phyloP scores from a whole-genome alignment of 108 stramenopile genomes.

The Fragilaria radians region DNA sequence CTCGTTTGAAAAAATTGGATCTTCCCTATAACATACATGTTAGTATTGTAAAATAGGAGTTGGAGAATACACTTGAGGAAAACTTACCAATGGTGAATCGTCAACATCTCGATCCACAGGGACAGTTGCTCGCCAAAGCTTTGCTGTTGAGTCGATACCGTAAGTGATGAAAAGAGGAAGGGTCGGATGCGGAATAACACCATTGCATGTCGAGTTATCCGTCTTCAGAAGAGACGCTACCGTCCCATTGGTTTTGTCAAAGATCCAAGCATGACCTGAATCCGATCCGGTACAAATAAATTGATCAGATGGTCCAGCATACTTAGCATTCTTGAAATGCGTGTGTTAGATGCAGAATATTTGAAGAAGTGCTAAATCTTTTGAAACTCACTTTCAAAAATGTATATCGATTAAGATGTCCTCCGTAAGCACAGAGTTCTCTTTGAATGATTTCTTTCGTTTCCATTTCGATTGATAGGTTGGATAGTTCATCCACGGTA shows the following conservation, averaged over 20 bases:
- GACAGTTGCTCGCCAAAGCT: conserved; percentile 72
- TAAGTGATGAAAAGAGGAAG: conserved; percentile 74
- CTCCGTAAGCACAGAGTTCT: conserved; percentile 61
- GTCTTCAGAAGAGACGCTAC: conserved; percentile 68
- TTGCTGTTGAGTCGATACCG: conserved; percentile 82
- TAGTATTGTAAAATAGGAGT: neutral
- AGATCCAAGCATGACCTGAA: conserved; percentile 74
- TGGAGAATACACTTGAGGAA: neutral
- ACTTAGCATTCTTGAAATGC: conserved; percentile 48
- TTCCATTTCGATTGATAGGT: neutral
- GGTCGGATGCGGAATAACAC: conserved; percentile 68
- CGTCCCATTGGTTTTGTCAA: conserved; percentile 51
- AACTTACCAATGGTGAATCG: conserved; percentile 48
- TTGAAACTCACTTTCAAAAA: conserved; percentile 43
- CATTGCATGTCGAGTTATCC: conserved; percentile 75
- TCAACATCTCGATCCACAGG: conserved; percentile 63
- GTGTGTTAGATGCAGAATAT: neutral
- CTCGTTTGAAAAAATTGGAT: conserved; percentile 15
- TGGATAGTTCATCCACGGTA: conserved; percentile 24
- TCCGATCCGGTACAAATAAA: conserved; percentile 83
- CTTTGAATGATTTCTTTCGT: conserved; percentile 5
- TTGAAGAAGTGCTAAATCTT: neutral
- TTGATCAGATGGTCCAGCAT: conserved; percentile 76
- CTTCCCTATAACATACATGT: conserved; percentile 14
- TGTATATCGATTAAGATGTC: conserved; percentile 74